phyloP scores from a whole-genome alignment of 2,329 filamentous ascomycete species.

The Exophiala calicioides region DNA sequence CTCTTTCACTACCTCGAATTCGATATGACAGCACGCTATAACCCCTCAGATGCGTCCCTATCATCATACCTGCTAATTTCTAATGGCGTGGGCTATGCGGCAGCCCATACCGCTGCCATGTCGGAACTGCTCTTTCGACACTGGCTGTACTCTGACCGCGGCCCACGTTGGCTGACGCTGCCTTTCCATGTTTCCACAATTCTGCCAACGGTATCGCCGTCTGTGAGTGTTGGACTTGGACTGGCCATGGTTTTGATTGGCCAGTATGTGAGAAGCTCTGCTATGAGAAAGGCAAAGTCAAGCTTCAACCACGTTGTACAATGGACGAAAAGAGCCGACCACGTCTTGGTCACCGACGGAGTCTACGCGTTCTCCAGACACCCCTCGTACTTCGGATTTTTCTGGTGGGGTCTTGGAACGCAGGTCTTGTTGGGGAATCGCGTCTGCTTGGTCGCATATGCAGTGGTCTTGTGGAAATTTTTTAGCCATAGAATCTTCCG shows the following conservation, averaged over 20 bases:
- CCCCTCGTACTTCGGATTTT: conserved; percentile 96
- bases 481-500: conserved; percentile 71
- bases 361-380: conserved; percentile 77
- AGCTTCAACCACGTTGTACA: conserved; percentile 89
- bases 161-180: conserved; percentile 17
- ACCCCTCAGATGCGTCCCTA: conserved; percentile 70
- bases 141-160: conserved; percentile 21
- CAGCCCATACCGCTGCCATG: conserved; percentile 75
- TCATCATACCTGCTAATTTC: conserved; percentile 78
- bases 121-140: conserved; percentile 62
- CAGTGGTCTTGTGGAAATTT: conserved; percentile 78
- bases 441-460: conserved; percentile 74
- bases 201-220: conserved; percentile 36
- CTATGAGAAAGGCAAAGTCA: conserved; percentile 84
- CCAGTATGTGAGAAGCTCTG: conserved; percentile 73
- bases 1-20: conserved; percentile 97
- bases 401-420: conserved; percentile 96
- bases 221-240: conserved; percentile 51
- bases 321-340: conserved; percentile 65
- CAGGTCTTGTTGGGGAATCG: conserved; percentile 86
- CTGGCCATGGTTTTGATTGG: conserved; percentile 66
- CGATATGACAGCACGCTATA: conserved; percentile 82
- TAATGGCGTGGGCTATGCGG: conserved; percentile 82
- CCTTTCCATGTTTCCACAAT: conserved; percentile 29
- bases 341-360: conserved; percentile 79